Conservation (phyloP, 2,329 filamentous ascomycete species). For the Trichoderma sp. region DNA sequence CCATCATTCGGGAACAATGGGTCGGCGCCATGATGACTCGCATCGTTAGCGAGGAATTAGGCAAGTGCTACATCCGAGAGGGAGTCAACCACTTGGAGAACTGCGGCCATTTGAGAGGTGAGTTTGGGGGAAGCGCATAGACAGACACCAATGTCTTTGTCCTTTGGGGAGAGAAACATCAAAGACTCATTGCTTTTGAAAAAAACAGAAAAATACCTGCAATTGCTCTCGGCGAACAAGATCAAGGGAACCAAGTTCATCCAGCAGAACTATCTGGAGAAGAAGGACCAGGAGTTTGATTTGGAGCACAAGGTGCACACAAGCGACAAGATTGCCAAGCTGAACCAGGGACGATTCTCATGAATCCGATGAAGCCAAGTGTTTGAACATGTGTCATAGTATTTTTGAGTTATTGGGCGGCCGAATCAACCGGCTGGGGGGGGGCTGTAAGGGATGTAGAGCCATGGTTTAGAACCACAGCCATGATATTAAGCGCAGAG, state of each 20-base stretch:
- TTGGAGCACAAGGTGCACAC: constrained; percentile 39
- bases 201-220: constrained; percentile 68
- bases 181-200: constrained; percentile 16
- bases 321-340: constrained; percentile 39
- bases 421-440: neutral
- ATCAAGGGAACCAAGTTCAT: constrained; percentile 76
- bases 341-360: constrained; percentile 36
- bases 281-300: constrained; percentile 45
- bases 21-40: constrained; percentile 86
- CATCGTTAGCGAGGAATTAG: constrained; percentile 75
- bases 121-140: constrained; percentile 35
- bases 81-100: constrained; percentile 88
- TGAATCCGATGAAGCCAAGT: constrained; percentile 20
- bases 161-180: neutral
- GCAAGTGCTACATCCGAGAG: constrained; percentile 81
- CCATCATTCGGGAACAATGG: constrained; percentile 83
- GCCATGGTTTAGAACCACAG: constrained; percentile 2
- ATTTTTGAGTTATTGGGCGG: neutral
- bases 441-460: neutral
- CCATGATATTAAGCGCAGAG: constrained; percentile 23
- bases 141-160: neutral
- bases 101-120: constrained; percentile 77
- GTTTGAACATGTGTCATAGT: neutral
- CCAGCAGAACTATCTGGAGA: constrained; percentile 70
- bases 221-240: constrained; percentile 72